These are phyloP conservation scores for Tremella fuciformis DNA, from an alignment of 768 basidiomycete genomes.

Conservation along the genomic window DNA sequence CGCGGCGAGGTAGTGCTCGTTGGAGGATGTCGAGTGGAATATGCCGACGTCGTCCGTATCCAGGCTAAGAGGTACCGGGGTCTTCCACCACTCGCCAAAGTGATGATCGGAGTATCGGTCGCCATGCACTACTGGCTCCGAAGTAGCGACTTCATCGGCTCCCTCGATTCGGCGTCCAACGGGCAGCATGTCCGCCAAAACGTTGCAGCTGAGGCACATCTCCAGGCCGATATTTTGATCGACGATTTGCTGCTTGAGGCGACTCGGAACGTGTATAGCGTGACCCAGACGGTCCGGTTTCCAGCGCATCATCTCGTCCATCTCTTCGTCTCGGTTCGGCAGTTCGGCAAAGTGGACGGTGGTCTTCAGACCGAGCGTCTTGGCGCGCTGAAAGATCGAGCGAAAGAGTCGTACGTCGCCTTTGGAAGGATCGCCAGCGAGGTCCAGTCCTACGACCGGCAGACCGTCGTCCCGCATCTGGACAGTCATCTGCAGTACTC, in stretches of 20 bases:
- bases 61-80: conserved; percentile 12
- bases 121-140: neutral
- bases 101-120: conserved; percentile 13
- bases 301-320: conserved; percentile 15
- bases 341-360: conserved; percentile 26
- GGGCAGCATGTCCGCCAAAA: conserved; percentile 26
- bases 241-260: conserved; percentile 11
- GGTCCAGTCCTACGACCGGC: conserved; percentile 24
- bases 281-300: conserved; percentile 22
- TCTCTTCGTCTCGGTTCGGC: conserved; percentile 8
- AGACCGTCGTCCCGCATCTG: conserved; percentile 14
- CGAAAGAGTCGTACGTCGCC: conserved; percentile 2
- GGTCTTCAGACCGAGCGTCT: neutral
- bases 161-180: neutral
- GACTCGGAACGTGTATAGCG: conserved; percentile 17
- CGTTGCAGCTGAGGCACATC: conserved; percentile 26
- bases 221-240: conserved; percentile 16
- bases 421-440: conserved; percentile 19
- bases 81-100: conserved; percentile 21
- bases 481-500: conserved; percentile 19
- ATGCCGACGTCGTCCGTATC: conserved; percentile 29
- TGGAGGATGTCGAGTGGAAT: conserved; percentile 11
- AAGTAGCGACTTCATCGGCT: neutral
- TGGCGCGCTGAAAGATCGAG: conserved; percentile 13
- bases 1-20: conserved; percentile 18